A percentile compares a stretch with the other conserved stretches of the same genome.
phyloP scores from a whole-genome alignment of 257 asterid genomes.

The Fraxinus pennsylvanica region DNA sequence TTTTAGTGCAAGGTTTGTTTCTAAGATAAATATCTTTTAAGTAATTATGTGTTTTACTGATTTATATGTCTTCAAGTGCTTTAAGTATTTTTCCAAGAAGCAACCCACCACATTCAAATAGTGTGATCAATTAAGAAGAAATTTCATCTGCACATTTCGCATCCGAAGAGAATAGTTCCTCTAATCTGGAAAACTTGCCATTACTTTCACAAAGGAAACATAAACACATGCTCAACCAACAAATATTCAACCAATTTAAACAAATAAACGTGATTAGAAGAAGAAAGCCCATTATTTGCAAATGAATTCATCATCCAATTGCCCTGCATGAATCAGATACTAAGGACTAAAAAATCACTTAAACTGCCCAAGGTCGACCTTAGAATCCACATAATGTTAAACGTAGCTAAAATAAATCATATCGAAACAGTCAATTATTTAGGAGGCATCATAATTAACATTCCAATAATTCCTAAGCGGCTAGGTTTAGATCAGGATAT shows the following conservation, averaged over 20 bases:
- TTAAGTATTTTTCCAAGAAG: not conserved
- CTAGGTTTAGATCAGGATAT: not conserved
- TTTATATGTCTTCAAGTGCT: not conserved
- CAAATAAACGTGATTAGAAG: not conserved
- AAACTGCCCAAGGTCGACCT: not conserved
- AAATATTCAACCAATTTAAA: not conserved
- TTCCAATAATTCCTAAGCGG: not conserved
- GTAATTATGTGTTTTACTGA: no score
- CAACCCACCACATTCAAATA: not conserved
- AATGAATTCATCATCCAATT: not conserved
- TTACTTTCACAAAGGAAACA: not conserved
- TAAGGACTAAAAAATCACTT: not conserved
- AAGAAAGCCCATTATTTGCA: not conserved
- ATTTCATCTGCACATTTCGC: not conserved
- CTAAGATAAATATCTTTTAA: not conserved
- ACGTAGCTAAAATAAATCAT: not conserved
- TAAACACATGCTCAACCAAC: not conserved
- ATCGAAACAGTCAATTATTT: not conserved
- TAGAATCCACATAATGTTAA: not conserved
- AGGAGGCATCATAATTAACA: not conserved
- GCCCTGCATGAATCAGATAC: not conserved
- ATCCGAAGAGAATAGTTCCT: not conserved
- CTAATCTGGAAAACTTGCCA: not conserved
- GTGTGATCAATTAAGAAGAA: not conserved
- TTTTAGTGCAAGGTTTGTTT: not conserved